These are phyloP conservation scores for Hyphodiscus sp. DNA, from an alignment of 2,329 filamentous ascomycete species.

Conservation along the genomic window DNA sequence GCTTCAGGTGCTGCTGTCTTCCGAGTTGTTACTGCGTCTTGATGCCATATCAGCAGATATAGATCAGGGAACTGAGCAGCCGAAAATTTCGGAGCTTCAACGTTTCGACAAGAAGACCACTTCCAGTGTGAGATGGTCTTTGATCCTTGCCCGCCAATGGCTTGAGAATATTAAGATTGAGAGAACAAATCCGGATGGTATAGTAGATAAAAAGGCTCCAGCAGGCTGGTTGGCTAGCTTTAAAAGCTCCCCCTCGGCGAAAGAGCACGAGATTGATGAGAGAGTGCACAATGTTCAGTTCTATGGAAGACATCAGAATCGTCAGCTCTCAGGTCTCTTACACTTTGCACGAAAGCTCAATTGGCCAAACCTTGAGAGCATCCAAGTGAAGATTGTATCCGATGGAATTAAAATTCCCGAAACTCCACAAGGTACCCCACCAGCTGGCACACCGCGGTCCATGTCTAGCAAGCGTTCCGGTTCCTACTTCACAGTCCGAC, in stretches of 20 bases:
- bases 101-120: conserved; percentile 58
- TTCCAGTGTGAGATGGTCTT: conserved; percentile 58
- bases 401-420: conserved; percentile 26
- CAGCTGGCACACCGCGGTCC: conserved; percentile 25
- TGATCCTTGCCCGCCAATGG: conserved; percentile 58
- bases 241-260: conserved; percentile 18
- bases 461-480: conserved; percentile 23
- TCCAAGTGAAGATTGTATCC: conserved; percentile 25
- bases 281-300: conserved; percentile 33
- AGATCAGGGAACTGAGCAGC: conserved; percentile 44
- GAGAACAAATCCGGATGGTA: conserved; percentile 29
- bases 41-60: conserved; percentile 57
- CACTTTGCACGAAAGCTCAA: conserved; percentile 57
- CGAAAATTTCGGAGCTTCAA: conserved; percentile 50
- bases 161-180: conserved; percentile 60
- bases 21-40: conserved; percentile 58
- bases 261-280: conserved; percentile 37
- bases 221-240: conserved; percentile 50
- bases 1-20: conserved; percentile 57
- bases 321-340: conserved; percentile 54
- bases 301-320: conserved; percentile 42
- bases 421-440: conserved; percentile 20
- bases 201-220: conserved; percentile 27
- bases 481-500: conserved; percentile 28
- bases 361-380: conserved; percentile 52